phyloP scores from a whole-genome alignment of 148 eudicot genomes.

The Pouteria glomerata region DNA sequence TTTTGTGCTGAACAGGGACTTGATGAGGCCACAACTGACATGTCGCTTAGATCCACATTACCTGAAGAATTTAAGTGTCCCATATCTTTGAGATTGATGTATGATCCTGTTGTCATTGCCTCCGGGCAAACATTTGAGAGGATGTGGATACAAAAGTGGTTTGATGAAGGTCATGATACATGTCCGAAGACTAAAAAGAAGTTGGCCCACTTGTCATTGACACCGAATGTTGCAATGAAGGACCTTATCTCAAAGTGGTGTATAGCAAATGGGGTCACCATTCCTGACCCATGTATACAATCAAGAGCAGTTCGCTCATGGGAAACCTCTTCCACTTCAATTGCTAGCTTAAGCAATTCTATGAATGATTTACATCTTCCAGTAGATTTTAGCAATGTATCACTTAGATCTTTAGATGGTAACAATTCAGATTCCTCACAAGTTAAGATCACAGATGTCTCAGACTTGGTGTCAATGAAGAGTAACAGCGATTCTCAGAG shows the following conservation, averaged over 20 bases:
- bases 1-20: slow-evolving; percentile 8
- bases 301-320: slow-evolving; percentile 25
- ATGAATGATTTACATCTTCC: slow-evolving; percentile 10
- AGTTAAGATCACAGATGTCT: slow-evolving; percentile 17
- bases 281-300: slow-evolving; percentile 22
- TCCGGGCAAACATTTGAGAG: slow-evolving; percentile 7
- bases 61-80: slow-evolving; percentile 4
- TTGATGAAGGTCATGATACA: not conserved
- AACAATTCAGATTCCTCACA: slow-evolving; percentile 28
- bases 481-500: slow-evolving; percentile 15
- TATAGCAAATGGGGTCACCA: not conserved
- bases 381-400: slow-evolving; percentile 56
- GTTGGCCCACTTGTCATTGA: not conserved
- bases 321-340: slow-evolving; percentile 59
- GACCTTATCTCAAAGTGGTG: not conserved
- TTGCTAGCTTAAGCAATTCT: slow-evolving; percentile 14
- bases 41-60: slow-evolving; percentile 20
- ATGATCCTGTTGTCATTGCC: slow-evolving; percentile 5
- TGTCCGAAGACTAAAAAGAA: slow-evolving; percentile 1
- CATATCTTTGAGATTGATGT: not conserved
- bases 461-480: slow-evolving; percentile 15
- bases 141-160: slow-evolving; percentile 7
- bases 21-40: slow-evolving; percentile 23
- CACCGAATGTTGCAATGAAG: slow-evolving; percentile 3
- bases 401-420: slow-evolving; percentile 54